phyloP scores from a whole-genome alignment of 148 eudicot genomes.

The Rhododendron kiyosumense region DNA sequence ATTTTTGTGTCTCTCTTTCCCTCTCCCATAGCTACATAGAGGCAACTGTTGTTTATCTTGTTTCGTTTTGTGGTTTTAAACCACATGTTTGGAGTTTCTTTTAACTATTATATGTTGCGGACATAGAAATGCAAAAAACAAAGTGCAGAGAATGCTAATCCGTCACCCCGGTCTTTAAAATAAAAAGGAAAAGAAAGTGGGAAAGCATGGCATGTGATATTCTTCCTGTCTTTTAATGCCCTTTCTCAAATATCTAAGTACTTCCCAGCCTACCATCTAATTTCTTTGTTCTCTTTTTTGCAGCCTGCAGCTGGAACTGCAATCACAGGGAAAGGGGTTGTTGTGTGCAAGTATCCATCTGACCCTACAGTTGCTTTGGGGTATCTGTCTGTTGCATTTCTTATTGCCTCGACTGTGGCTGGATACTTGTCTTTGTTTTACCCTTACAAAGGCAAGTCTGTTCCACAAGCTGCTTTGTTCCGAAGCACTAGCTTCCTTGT shows the following conservation, averaged over 20 bases:
- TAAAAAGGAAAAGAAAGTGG: background rate
- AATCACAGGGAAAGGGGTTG: slow-evolving; percentile 63
- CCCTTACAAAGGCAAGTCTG: slow-evolving; percentile 67
- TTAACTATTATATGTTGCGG: background rate
- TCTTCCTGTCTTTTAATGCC: too few relatives aligned
- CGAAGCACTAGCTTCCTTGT: slow-evolving; percentile 56
- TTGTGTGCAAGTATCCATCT: slow-evolving; percentile 79
- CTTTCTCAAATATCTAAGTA: background rate
- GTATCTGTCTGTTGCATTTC: slow-evolving; percentile 51
- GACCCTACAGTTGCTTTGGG: slow-evolving; percentile 75
- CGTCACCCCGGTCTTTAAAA: background rate
- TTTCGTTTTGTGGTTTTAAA: background rate
- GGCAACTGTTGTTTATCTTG: background rate
- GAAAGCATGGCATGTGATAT: background rate
- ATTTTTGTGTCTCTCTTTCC: background rate
- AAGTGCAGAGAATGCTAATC: background rate
- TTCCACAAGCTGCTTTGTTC: slow-evolving; percentile 70
- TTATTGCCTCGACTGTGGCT: slow-evolving; percentile 35
- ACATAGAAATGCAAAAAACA: background rate
- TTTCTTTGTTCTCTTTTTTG: slow-evolving; percentile 3
- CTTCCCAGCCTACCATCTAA: background rate
- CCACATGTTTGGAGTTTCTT: background rate
- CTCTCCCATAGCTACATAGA: background rate
- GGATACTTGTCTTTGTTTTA: slow-evolving; percentile 63
- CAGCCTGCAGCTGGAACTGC: slow-evolving; percentile 82